These are phyloP conservation scores for Omphalea diandra DNA, from an alignment of 441 rosid genomes.

Conservation along the genomic window DNA sequence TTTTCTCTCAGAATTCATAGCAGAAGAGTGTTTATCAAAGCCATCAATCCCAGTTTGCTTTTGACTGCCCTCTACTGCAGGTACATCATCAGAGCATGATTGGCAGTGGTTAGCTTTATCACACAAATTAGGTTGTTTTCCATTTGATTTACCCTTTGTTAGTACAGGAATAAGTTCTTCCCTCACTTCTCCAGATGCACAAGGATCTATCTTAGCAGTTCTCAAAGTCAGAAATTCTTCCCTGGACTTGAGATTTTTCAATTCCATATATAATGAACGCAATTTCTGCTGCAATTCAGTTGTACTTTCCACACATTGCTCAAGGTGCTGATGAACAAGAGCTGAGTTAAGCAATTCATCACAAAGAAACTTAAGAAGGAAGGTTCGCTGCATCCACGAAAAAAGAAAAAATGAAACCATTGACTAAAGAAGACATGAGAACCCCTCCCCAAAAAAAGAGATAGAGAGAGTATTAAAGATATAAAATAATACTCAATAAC, in stretches of 20 bases:
- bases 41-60: constrained; percentile 39
- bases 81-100: constrained; percentile 34
- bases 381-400: constrained; percentile 69
- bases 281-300: constrained; percentile 88
- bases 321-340: constrained; percentile 88
- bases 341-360: constrained; percentile 90
- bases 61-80: constrained; percentile 32
- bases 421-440: no score
- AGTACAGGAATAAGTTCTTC: constrained; percentile 32
- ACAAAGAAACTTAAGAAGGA: constrained; percentile 80
- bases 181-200: constrained; percentile 45
- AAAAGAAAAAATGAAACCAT: no score
- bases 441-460: not conserved
- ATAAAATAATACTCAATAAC: not conserved
- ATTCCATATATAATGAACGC: constrained; percentile 62
- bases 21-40: constrained; percentile 29
- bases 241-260: constrained; percentile 67
- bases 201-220: constrained; percentile 52
- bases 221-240: constrained; percentile 67
- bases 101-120: constrained; percentile 26
- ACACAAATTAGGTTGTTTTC: constrained; percentile 25
- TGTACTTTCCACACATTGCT: constrained; percentile 75
- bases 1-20: constrained; percentile 29
- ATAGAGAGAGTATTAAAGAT: not conserved
- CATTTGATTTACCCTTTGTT: constrained; percentile 23